Percentiles rank a stretch among this genome's conserved stretches.
phyloP scores from a whole-genome alignment of 768 basidiomycete species.

The Trametes coccinea region DNA sequence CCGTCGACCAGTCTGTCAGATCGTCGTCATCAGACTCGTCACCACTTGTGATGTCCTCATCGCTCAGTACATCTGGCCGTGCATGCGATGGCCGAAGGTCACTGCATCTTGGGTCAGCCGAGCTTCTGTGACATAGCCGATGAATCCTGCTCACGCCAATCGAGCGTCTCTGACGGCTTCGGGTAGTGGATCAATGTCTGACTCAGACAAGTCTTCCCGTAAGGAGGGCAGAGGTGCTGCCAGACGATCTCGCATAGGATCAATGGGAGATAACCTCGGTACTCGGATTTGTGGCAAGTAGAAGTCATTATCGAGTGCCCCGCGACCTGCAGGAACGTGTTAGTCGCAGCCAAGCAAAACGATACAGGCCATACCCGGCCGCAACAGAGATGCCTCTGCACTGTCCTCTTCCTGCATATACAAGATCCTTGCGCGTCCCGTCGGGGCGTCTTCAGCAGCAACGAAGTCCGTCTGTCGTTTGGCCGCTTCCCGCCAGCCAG shows the following conservation, averaged over 20 bases:
- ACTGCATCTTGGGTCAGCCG: not conserved
- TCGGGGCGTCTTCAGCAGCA: constrained; percentile 65
- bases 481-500: constrained; percentile 52
- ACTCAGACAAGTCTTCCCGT: constrained; percentile 31
- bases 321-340: constrained; percentile 23
- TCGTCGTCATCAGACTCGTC: constrained; percentile 83
- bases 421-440: constrained; percentile 60
- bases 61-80: constrained; percentile 27
- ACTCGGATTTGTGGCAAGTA: constrained; percentile 42
- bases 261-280: constrained; percentile 8
- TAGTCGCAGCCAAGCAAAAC: constrained; percentile 4
- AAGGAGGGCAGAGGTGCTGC: not conserved
- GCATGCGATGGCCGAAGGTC: constrained; percentile 6
- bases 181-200: constrained; percentile 70
- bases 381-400: constrained; percentile 7
- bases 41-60: constrained; percentile 58
- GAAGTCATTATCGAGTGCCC: constrained; percentile 49
- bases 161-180: constrained; percentile 72
- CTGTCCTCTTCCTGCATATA: constrained; percentile 38
- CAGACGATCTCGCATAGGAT: not conserved
- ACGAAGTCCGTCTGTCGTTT: constrained; percentile 66
- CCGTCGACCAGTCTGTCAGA: constrained; percentile 50
- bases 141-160: constrained; percentile 53
- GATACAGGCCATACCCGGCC: constrained; percentile 25
- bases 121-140: not conserved